Percentiles rank a stretch among this genome's conserved stretches.
These are phyloP conservation scores for Beauveria sp. DNA, from an alignment of 2,329 filamentous ascomycete genomes.

Conservation along the genomic window DNA sequence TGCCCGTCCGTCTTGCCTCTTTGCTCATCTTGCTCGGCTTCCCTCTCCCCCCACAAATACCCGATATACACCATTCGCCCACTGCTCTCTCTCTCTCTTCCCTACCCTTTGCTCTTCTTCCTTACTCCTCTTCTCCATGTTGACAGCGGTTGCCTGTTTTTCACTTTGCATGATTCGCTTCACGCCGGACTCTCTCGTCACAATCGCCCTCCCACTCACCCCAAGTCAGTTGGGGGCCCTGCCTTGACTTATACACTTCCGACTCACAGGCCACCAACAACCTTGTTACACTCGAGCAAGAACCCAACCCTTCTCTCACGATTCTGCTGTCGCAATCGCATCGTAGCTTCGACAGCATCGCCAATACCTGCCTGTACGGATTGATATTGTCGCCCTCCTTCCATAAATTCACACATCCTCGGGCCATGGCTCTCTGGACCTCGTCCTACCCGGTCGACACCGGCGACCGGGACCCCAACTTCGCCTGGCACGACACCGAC, in stretches of 20 bases:
- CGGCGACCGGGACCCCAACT: conserved; percentile 27
- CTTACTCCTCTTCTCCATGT: background rate
- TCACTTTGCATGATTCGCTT: background rate
- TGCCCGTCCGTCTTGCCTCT: background rate
- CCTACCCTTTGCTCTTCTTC: background rate
- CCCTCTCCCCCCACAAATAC: conserved; percentile 8
- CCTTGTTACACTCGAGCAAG: background rate
- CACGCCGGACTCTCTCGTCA: background rate
- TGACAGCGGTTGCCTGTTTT: background rate
- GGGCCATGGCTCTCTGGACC: conserved; percentile 29
- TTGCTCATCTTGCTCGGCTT: background rate
- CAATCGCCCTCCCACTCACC: background rate
- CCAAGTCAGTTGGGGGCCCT: background rate
- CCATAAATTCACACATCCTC: background rate
- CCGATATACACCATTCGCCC: conserved; percentile 8
- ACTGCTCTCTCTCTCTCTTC: background rate
- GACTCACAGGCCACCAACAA: background rate
- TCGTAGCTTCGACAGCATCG: background rate
- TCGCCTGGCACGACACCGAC: conserved; percentile 29
- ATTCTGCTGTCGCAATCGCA: background rate
- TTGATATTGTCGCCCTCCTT: background rate
- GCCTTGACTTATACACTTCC: background rate
- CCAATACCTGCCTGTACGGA: background rate
- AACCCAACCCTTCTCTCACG: background rate
- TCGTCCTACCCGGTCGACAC: conserved; percentile 27